Evolutionary conservation across 2,329 filamentous ascomycete species (phyloP).

Genomic region (Calonectria fujianensis): DNA sequence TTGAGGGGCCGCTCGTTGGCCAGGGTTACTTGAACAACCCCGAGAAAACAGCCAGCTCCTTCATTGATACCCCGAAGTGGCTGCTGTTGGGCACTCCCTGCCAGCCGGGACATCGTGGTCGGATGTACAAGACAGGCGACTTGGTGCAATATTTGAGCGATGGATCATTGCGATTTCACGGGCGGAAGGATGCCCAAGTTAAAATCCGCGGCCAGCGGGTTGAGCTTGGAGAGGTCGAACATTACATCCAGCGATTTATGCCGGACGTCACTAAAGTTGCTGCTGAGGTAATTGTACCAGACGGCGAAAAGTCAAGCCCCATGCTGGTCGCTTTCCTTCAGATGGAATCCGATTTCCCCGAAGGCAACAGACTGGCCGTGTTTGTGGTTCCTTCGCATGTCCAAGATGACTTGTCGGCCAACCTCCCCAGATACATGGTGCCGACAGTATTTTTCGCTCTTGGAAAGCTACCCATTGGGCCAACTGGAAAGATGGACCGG

Average conservation of each 20-base stretch:
- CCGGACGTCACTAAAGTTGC: background rate
- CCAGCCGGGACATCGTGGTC: constrained; percentile 15
- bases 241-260: background rate
- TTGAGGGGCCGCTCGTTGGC: constrained; percentile 68
- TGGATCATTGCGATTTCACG: constrained; percentile 61
- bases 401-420: constrained; percentile 12
- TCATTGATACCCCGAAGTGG: constrained; percentile 63
- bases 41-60: constrained; percentile 55
- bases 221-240: constrained; percentile 41
- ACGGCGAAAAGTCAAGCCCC: background rate
- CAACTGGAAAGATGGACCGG: constrained; percentile 45
- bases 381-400: background rate
- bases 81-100: background rate
- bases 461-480: constrained; percentile 38
- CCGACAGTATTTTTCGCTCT: constrained; percentile 44
- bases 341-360: background rate
- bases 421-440: constrained; percentile 48
- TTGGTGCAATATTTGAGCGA: constrained; percentile 64
- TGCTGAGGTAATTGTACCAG: constrained; percentile 15
- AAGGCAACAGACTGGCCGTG: background rate
- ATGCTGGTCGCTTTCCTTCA: constrained; percentile 23
- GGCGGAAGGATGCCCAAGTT: constrained; percentile 38
- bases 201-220: constrained; percentile 43
- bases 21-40: constrained; percentile 68
- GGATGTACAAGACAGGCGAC: constrained; percentile 69